These are phyloP conservation scores for Ganoderma boninense DNA, from an alignment of 1,284 basidiomycete genomes.

Conservation along the genomic window DNA sequence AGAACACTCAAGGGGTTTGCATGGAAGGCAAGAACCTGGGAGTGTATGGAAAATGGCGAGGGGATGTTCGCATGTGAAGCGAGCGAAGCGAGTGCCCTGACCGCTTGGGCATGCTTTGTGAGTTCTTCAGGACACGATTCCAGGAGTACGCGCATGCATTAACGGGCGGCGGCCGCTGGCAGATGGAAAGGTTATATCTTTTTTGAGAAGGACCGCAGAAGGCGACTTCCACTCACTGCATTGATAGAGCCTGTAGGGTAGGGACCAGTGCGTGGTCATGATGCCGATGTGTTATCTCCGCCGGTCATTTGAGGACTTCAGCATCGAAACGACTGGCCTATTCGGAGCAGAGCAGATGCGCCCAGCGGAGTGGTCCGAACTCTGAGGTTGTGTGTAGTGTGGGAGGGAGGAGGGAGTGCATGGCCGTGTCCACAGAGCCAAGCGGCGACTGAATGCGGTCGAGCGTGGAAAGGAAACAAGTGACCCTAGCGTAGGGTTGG, in stretches of 20 bases:
- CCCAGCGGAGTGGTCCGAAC: background rate
- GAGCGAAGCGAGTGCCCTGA: constrained; percentile 5
- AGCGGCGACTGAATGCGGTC: background rate
- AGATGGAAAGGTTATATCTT: background rate
- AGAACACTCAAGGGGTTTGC: background rate
- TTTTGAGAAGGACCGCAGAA: background rate
- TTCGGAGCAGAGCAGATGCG: background rate
- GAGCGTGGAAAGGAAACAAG: background rate
- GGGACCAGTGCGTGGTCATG: constrained; percentile 3
- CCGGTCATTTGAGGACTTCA: background rate
- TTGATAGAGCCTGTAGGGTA: background rate
- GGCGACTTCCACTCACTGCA: background rate
- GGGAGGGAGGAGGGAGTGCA: background rate
- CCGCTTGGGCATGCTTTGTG: background rate
- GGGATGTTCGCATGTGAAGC: background rate
- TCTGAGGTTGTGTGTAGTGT: background rate
- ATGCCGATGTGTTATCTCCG: constrained; percentile 16
- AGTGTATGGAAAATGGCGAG: background rate
- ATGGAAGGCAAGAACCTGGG: constrained; percentile 2
- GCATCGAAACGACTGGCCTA: constrained; percentile 2
- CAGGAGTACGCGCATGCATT: background rate
- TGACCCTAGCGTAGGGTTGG: constrained; percentile 25
- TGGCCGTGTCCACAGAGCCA: background rate
- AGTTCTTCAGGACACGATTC: background rate
- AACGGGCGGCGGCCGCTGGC: constrained; percentile 10